Evolutionary conservation across 805 yeast genomes (phyloP).

Genomic region (Ogataea pini): DNA sequence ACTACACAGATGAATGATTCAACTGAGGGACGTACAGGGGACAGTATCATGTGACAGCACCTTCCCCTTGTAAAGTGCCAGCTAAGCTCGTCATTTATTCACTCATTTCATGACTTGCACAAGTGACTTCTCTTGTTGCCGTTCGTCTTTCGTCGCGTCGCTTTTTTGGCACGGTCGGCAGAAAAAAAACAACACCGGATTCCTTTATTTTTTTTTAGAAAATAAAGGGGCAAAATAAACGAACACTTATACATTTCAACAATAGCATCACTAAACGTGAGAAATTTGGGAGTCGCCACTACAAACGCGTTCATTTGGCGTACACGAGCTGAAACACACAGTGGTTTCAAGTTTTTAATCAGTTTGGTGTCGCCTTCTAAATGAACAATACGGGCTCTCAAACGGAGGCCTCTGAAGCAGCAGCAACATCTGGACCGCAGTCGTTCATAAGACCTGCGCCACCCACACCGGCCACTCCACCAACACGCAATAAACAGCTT

Average conservation of each 20-base stretch:
- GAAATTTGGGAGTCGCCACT: background rate
- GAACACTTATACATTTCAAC: background rate
- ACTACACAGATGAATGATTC: too few species aligned
- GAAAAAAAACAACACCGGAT: conserved; percentile 1
- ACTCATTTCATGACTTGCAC: too few species aligned
- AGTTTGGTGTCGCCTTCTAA: background rate
- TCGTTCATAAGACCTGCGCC: background rate
- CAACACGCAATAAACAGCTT: background rate
- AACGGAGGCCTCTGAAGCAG: conserved; percentile 4
- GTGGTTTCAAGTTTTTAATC: background rate
- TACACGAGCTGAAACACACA: background rate
- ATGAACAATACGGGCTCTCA: conserved; percentile 9
- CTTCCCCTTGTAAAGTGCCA: too few species aligned
- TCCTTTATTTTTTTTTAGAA: background rate
- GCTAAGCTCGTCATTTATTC: too few species aligned
- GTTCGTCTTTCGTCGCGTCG: conserved; percentile 1
- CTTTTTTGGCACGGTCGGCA: conserved; percentile 3
- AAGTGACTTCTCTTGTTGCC: background rate
- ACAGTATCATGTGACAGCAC: too few species aligned
- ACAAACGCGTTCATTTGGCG: background rate
- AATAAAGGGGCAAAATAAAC: conserved; percentile 4
- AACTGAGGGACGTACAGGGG: background rate
- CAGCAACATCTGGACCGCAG: conserved; percentile 1
- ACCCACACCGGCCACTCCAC: background rate
- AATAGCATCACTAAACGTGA: background rate